Evolutionary conservation across 2,329 filamentous ascomycete genomes (phyloP).

Genomic region (Verruconis gallopava): DNA sequence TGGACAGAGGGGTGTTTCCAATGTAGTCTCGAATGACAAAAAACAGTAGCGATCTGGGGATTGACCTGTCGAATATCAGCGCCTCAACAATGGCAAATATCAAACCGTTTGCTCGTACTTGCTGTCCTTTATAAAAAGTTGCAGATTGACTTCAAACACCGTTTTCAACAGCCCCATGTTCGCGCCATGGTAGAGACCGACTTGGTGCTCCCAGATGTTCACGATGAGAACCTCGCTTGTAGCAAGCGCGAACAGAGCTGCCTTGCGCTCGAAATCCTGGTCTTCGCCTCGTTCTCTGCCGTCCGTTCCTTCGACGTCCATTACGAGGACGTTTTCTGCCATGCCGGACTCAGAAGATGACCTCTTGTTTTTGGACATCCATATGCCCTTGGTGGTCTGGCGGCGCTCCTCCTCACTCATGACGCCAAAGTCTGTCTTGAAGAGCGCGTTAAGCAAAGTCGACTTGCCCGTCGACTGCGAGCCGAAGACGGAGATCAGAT

Average conservation of each 20-base stretch:
- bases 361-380: slow-evolving; percentile 95
- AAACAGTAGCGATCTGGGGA: slow-evolving; percentile 82
- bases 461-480: slow-evolving; percentile 98
- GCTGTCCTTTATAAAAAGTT: slow-evolving; percentile 91
- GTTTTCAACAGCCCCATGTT: slow-evolving; percentile 99
- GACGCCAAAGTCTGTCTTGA: slow-evolving; percentile 90
- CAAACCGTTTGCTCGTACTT: slow-evolving; percentile 57
- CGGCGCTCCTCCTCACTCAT: slow-evolving; percentile 91
- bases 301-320: slow-evolving; percentile 98
- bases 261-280: slow-evolving; percentile 98
- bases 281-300: slow-evolving; percentile 93
- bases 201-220: slow-evolving; percentile 99
- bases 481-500: slow-evolving; percentile 96
- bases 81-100: too few species aligned
- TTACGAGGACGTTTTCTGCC: slow-evolving; percentile 96
- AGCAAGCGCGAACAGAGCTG: slow-evolving; percentile 88
- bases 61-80: slow-evolving; percentile 24
- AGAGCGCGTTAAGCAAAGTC: slow-evolving; percentile 88
- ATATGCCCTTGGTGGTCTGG: slow-evolving; percentile 98
- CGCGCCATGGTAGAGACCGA: slow-evolving; percentile 92
- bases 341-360: slow-evolving; percentile 42
- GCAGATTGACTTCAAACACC: slow-evolving; percentile 95
- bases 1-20: slow-evolving; percentile 77
- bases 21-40: slow-evolving; percentile 98
- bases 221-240: slow-evolving; percentile 97